Percentiles rank a stretch among this genome's conserved stretches.
phyloP scores from a whole-genome alignment of 768 basidiomycete genomes.

The Mycena metata region DNA sequence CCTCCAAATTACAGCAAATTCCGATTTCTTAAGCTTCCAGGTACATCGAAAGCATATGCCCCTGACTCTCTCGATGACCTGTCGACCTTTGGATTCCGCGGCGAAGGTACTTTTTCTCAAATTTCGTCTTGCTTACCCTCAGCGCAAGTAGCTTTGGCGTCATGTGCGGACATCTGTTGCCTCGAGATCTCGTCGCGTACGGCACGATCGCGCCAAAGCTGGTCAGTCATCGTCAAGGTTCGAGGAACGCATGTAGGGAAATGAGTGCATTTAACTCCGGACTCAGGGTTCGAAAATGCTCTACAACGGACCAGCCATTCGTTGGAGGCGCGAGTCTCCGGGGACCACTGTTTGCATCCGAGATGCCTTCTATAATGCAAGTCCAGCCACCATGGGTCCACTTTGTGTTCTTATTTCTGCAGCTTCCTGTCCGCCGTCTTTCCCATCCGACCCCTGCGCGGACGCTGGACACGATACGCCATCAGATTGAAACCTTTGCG shows the following conservation, averaged over 20 bases:
- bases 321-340: slow-evolving; percentile 78
- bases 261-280: slow-evolving; percentile 5
- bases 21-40: slow-evolving; percentile 52
- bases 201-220: slow-evolving; percentile 68
- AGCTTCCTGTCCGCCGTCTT: slow-evolving; percentile 86
- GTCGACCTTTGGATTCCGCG: slow-evolving; percentile 90
- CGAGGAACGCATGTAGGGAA: neutral
- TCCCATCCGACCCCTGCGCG: slow-evolving; percentile 73
- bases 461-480: slow-evolving; percentile 76
- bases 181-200: slow-evolving; percentile 90
- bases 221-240: slow-evolving; percentile 87
- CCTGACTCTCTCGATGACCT: slow-evolving; percentile 62
- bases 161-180: slow-evolving; percentile 82
- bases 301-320: slow-evolving; percentile 79
- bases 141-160: slow-evolving; percentile 76
- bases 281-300: slow-evolving; percentile 73
- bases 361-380: slow-evolving; percentile 91
- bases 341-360: slow-evolving; percentile 90
- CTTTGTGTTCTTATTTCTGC: slow-evolving; percentile 27
- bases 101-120: slow-evolving; percentile 76
- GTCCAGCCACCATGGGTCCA: slow-evolving; percentile 41
- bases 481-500: slow-evolving; percentile 80
- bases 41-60: slow-evolving; percentile 79
- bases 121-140: neutral
- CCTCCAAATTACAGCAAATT: slow-evolving; percentile 2